Evolutionary conservation across 148 eudicot species (phyloP), one percentile per base, ranked within the genome.

Genomic region (Fagopyrum homotropicum): DNA sequence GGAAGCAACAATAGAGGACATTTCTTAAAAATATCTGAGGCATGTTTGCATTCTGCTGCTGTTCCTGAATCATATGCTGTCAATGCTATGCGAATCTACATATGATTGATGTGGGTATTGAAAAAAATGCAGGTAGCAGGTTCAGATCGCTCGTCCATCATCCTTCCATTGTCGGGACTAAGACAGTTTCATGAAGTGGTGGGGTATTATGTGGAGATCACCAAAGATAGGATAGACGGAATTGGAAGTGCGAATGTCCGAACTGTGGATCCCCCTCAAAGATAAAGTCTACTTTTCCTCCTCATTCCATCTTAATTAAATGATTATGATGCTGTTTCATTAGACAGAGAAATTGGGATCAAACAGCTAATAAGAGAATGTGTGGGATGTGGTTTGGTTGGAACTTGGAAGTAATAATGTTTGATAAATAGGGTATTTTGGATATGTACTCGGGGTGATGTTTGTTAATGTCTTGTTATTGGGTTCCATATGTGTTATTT

Each of bases 1-100:
- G 98, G 98, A 49, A 93, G 81, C 88, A 93, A 93, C 79, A 93
- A 91, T 80, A 75, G 98, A 79, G 98, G 98, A 57, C 97, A 93
- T 79, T 93, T 88, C 78, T 83, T 93, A 72, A 87, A 86, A 81
- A 93, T 93, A 76, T 93, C 98, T 3, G 98, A 93, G 98, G 98
- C 89, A 29, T 16, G 77, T 14, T 74, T 40, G 19, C 17, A 12
- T 64, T 64, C 70, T 35, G 45, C 46, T 64, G 15, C 47, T 7
- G 17, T 64, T 40, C 46, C 10, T 64, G 47, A 64, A 14, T 64
- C 35, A 0, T 64, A 60, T 26, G 17, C 0, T 26, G 63, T 7
- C 7, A 3, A n/a, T 57, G 59, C 63, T 57, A 26, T 57, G 40
- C 22, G 43, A 16, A 4, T 22, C 19, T 16, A 17, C 22, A 57